phyloP scores from a whole-genome alignment of 148 eudicot species.

The Silene conica region DNA sequence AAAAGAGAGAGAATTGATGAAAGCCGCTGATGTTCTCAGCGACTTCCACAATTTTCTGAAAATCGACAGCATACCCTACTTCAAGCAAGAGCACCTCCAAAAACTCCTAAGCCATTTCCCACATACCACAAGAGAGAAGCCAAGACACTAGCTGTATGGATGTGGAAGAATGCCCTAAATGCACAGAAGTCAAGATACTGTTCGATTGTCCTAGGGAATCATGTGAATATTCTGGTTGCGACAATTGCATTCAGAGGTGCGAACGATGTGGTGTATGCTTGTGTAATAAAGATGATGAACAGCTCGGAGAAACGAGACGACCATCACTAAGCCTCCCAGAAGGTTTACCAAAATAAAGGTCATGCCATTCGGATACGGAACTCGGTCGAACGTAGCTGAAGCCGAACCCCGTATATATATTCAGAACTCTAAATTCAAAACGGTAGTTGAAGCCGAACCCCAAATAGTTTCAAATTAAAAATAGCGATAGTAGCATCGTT shows the following conservation, averaged over 20 bases:
- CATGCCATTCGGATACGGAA: no score
- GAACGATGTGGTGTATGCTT: slow-evolving; percentile 58
- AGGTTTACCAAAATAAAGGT: no score
- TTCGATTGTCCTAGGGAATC: slow-evolving; percentile 49
- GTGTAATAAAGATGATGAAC: slow-evolving; percentile 25
- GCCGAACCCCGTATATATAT: no score
- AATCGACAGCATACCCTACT: slow-evolving; percentile 52
- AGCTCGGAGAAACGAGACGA: slow-evolving; percentile 42
- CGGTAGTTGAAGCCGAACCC: no score
- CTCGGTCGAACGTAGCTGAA: no score
- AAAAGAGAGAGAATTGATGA: no score
- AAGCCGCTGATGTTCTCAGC: no score
- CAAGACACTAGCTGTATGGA: slow-evolving; percentile 31
- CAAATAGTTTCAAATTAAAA: no score
- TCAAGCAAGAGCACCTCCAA: slow-evolving; percentile 45
- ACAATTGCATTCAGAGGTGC: slow-evolving; percentile 59
- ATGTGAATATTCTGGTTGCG: slow-evolving; percentile 59
- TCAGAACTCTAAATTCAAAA: no score
- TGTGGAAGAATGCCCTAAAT: slow-evolving; percentile 58
- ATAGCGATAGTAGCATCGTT: neutral
- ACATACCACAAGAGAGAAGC: neutral
- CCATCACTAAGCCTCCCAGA: no score
- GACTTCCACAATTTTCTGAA: no score
- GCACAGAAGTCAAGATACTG: slow-evolving; percentile 51
- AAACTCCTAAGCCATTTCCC: slow-evolving; percentile 30